phyloP scores from a whole-genome alignment of 2,329 filamentous ascomycete species.

The Tolypocladium sp. region DNA sequence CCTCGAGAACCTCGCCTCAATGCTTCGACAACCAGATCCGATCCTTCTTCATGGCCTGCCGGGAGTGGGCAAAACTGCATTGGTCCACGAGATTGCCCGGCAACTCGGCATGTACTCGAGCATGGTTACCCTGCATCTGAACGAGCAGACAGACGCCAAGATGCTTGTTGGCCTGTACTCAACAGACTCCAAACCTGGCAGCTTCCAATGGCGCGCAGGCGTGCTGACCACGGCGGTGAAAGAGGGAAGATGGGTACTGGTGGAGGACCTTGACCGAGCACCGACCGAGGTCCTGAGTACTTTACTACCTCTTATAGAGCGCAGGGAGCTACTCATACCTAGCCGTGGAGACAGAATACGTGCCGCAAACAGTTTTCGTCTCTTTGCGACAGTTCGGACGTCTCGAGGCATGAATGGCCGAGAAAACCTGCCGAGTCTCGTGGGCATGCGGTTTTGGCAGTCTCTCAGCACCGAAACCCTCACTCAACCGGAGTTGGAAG shows the following conservation, averaged over 20 bases:
- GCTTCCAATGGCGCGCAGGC: constrained; percentile 86
- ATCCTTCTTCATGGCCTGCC: constrained; percentile 74
- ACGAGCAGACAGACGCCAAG: constrained; percentile 97
- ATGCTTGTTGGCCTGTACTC: constrained; percentile 92
- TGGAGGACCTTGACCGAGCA: constrained; percentile 92
- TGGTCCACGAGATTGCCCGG: constrained; percentile 74
- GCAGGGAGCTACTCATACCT: constrained; percentile 82
- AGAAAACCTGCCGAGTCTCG: constrained; percentile 61
- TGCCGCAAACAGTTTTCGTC: constrained; percentile 76
- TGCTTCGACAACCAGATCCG: constrained; percentile 60
- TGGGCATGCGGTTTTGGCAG: constrained; percentile 83
- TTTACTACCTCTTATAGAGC: constrained; percentile 83
- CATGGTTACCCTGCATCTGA: constrained; percentile 91
- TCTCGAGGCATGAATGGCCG: constrained; percentile 57
- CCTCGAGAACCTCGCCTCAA: constrained; percentile 56
- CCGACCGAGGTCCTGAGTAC: constrained; percentile 93
- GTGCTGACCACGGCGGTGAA: constrained; percentile 88
- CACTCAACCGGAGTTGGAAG: constrained; percentile 58
- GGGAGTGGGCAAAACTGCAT: constrained; percentile 82
- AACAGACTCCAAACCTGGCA: constrained; percentile 76
- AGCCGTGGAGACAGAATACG: constrained; percentile 79
- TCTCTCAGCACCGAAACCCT: constrained; percentile 61
- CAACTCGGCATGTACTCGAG: constrained; percentile 68
- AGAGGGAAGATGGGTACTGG: constrained; percentile 92
- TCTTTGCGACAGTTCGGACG: constrained; percentile 86